Conservation (phyloP, 768 basidiomycete species). For the Pleurotus giganteus region DNA sequence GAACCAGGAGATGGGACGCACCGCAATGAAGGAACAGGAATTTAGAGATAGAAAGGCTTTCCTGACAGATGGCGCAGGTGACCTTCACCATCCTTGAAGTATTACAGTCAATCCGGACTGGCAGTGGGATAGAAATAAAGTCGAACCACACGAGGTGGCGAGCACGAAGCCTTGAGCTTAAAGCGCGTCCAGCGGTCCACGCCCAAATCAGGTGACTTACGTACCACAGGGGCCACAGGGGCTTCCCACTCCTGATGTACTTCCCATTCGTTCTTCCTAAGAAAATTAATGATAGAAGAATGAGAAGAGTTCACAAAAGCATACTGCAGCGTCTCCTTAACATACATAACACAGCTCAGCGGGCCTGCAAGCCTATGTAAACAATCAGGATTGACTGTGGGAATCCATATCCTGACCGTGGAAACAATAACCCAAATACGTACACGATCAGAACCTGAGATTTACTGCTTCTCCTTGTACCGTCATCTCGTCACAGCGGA, state of each 20-base stretch:
- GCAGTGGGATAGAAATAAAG: too few relatives aligned
- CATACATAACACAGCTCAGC: too few relatives aligned
- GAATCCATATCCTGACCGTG: background rate
- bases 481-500: background rate
- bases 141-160: too few relatives aligned
- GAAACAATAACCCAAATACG: background rate
- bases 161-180: too few relatives aligned
- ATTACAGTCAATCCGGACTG: too few relatives aligned
- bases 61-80: conserved; percentile 1
- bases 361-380: too few relatives aligned
- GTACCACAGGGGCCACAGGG: too few relatives aligned
- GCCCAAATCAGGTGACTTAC: too few relatives aligned
- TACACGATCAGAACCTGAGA: background rate
- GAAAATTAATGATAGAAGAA: background rate
- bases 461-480: background rate
- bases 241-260: too few relatives aligned
- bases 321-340: too few relatives aligned
- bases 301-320: background rate
- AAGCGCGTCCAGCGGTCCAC: too few relatives aligned
- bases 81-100: conserved; percentile 7
- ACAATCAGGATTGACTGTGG: background rate
- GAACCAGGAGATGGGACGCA: background rate
- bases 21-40: conserved; percentile 6
- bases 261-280: too few relatives aligned
- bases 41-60: background rate